phyloP scores from a whole-genome alignment of 2,329 filamentous ascomycete genomes.

The Coniosporium tulheliwenetii region DNA sequence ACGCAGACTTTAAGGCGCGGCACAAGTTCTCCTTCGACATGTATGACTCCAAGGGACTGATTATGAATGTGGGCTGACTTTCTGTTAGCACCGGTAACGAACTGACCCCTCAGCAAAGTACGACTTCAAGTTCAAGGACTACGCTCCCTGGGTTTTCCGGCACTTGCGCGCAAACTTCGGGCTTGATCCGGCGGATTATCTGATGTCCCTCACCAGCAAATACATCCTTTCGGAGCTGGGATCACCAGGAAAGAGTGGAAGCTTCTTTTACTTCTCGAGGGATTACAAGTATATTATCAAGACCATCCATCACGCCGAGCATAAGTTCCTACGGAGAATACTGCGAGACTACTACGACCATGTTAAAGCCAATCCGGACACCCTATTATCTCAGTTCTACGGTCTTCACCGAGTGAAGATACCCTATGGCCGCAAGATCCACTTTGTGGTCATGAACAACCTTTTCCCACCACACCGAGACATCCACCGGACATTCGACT shows the following conservation, averaged over 20 bases:
- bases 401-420: conserved; percentile 96
- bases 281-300: conserved; percentile 99
- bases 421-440: conserved; percentile 93
- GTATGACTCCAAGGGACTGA: conserved; percentile 34
- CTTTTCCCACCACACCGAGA: conserved; percentile 93
- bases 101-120: conserved; percentile 97
- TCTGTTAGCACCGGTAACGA: conserved; percentile 74
- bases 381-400: conserved; percentile 93
- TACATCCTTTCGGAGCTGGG: conserved; percentile 96
- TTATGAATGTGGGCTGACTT: conserved; percentile 1
- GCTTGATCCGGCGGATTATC: conserved; percentile 90
- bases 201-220: conserved; percentile 96
- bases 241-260: conserved; percentile 93
- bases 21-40: conserved; percentile 99
- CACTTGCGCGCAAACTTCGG: conserved; percentile 76
- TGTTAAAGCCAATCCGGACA: conserved; percentile 87
- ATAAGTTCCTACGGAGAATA: conserved; percentile 72
- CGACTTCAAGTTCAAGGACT: conserved; percentile 99
- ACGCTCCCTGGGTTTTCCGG: conserved; percentile 98
- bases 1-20: conserved; percentile 82
- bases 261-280: conserved; percentile 98
- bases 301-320: conserved; percentile 91
- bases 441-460: conserved; percentile 99
- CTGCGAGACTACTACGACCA: conserved; percentile 88
- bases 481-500: conserved; percentile 90